These are phyloP conservation scores for Verticillium isaacii DNA, from an alignment of 2,329 filamentous ascomycete species.

Conservation along the genomic window DNA sequence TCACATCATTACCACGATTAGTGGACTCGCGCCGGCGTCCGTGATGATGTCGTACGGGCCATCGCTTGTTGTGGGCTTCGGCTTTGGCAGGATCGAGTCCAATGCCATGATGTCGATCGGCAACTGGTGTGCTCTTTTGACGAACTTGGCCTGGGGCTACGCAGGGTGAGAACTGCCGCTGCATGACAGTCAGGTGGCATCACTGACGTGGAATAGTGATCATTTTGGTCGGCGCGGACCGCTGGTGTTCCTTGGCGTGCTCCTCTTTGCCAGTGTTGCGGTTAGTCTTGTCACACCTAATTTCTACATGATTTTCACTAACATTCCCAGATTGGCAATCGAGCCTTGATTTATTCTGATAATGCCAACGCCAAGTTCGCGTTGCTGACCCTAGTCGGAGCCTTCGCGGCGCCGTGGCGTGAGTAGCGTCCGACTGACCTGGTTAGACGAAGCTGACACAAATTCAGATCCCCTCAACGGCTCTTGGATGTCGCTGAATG, in stretches of 20 bases:
- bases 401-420: slow-evolving; percentile 21
- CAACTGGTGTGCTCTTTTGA: slow-evolving; percentile 25
- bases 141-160: slow-evolving; percentile 26
- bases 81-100: slow-evolving; percentile 26
- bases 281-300: background rate
- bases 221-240: slow-evolving; percentile 16
- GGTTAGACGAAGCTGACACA: background rate
- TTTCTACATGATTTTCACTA: background rate
- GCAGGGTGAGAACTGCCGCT: slow-evolving; percentile 10
- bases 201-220: slow-evolving; percentile 9
- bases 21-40: slow-evolving; percentile 20
- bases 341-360: slow-evolving; percentile 18
- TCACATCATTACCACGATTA: slow-evolving; percentile 25
- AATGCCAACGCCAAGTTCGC: slow-evolving; percentile 20
- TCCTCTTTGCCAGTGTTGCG: slow-evolving; percentile 19
- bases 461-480: slow-evolving; percentile 17
- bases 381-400: slow-evolving; percentile 17
- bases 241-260: slow-evolving; percentile 21
- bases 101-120: slow-evolving; percentile 31
- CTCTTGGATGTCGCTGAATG: slow-evolving; percentile 22
- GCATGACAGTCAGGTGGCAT: background rate
- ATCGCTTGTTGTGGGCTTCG: slow-evolving; percentile 26
- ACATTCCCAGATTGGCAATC: slow-evolving; percentile 18
- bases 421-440: slow-evolving; percentile 7
- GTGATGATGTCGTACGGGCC: slow-evolving; percentile 24